Evolutionary conservation across 345 rosid genomes (phyloP), one percentile per base, ranked within the genome.

Genomic region (Mallotus nudiflorus): DNA sequence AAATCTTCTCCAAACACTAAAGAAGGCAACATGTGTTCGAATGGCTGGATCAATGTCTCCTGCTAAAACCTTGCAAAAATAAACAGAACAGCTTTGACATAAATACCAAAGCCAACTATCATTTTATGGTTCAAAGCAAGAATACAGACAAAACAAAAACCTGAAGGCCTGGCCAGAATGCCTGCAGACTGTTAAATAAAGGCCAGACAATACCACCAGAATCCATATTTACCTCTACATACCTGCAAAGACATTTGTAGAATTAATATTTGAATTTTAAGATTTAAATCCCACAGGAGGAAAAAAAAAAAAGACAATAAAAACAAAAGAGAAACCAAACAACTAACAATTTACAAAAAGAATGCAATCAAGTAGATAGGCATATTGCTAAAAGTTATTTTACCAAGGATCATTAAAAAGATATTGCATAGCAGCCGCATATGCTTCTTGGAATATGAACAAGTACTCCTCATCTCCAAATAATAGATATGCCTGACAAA

Each of bases 121-220:
- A 60, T 60, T 44, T 19, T 58, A 28, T 45, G 55, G 69, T 62
- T 56, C 29, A 54, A 37, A 29, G 53, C 49, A 0, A 55, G 19
- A 35, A 68, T 20, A 18, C 20, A 37, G 24, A 62, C 7, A 66
- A 50, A 40, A 25, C 51, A 59, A 44, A 27, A 54, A 94, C 99
- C 99, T 95, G 99, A 81, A 95, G 97, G 82, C 99, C 97, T 0
- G 99, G 99, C 99, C 99, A 95, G 82, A 95, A 95, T 68, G 99
- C 99, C 85, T 95, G 99, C 83, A 92, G 85, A 78, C 99, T 95
- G 81, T 92, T 95, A 68, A 95, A 95, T 55, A 95, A 74, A 48
- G 97, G 97, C 97, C 97, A 95, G 51, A 92, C 97, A 66, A 92
- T 89, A 68, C 96, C 91, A 75, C 88, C 97, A 37, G 99, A 95